phyloP scores from a whole-genome alignment of 2,329 filamentous ascomycete species.

The Pseudocercospora cruenta region DNA sequence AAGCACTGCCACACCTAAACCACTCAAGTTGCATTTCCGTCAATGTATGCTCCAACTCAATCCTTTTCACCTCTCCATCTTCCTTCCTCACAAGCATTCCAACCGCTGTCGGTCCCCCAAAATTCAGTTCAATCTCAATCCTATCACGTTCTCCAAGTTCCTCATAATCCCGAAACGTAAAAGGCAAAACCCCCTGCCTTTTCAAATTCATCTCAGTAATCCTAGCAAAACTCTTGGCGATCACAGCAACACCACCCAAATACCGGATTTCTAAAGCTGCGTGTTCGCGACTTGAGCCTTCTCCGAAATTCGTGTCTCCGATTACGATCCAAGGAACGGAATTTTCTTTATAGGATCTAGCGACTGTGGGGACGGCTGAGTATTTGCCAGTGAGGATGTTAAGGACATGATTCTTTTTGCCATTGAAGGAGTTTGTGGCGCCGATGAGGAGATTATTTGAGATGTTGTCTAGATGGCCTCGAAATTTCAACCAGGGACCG shows the following conservation, averaged over 20 bases:
- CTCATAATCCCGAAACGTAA: constrained; percentile 97
- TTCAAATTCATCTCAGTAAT: constrained; percentile 99
- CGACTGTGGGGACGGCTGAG: constrained; percentile 87
- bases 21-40: too few species aligned
- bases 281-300: constrained; percentile 97
- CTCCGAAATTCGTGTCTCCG: constrained; percentile 99
- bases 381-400: constrained; percentile 84
- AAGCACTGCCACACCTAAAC: too few species aligned
- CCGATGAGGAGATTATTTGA: constrained; percentile 99
- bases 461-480: constrained; percentile 98
- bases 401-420: constrained; percentile 94
- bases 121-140: too few species aligned
- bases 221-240: constrained; percentile 93
- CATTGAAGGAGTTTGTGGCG: constrained; percentile 73
- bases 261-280: constrained; percentile 96
- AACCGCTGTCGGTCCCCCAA: too few species aligned
- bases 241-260: constrained; percentile 95
- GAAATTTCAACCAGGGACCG: constrained; percentile 97
- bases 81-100: too few species aligned
- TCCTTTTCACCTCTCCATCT: too few species aligned
- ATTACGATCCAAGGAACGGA: constrained; percentile 96
- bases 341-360: constrained; percentile 97
- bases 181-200: constrained; percentile 99
- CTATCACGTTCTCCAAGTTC: constrained; percentile 67
- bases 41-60: too few species aligned